Base-by-base conservation (phyloP, 768 basidiomycete genomes). In the Amyloporia xantha region DNA sequence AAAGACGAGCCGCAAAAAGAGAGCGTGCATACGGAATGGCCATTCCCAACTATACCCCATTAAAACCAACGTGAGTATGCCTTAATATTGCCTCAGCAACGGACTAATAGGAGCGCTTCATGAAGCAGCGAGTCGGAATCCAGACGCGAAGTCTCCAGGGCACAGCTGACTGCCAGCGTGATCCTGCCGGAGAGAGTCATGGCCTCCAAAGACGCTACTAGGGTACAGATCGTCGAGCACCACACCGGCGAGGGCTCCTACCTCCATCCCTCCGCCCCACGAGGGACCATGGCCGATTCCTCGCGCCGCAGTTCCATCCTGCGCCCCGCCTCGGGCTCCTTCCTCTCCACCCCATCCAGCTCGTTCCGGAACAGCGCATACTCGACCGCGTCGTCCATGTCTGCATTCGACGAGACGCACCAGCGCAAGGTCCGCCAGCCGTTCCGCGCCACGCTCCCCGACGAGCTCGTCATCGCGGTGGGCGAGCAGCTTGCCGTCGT, bases 371-470 rank as follows among this genome's bases (percentile, higher is more conserved):
- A 47, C 47, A 50, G 49, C 26, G n/a, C 44, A 39, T 41, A 36
- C 2, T 51, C 55, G 20, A 48, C 54, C 39, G 48, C 55, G 11
- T 51, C 62, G 4, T 23, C 25, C 4, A 54, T 51, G 20, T 56
- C 55, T 9, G 27, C 50, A 47, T 27, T 23, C 53, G 38, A 44
- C 54, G 39, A 48, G 36, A 11, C 56, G 54, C 54, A 55, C 51
- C 58, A 60, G 54, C 78, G 79, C 55, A 77, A 76, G 63, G 76
- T 86, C 50, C 77, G 75, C 26, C 86, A 86, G 59, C 47, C 75
- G 2, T 90, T 86, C 61, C 71, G 68, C 47, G 82, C 87, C 6
- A 73, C 85, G 20, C 77, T 90, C 2, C 82, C 85, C 0, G 87
- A 91, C 64, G 87, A 91, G 61, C 70, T 90, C 23, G 66, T 80